These are phyloP conservation scores for Rasamsonia emersonii DNA, from an alignment of 2,329 filamentous ascomycete genomes.

Conservation along the genomic window DNA sequence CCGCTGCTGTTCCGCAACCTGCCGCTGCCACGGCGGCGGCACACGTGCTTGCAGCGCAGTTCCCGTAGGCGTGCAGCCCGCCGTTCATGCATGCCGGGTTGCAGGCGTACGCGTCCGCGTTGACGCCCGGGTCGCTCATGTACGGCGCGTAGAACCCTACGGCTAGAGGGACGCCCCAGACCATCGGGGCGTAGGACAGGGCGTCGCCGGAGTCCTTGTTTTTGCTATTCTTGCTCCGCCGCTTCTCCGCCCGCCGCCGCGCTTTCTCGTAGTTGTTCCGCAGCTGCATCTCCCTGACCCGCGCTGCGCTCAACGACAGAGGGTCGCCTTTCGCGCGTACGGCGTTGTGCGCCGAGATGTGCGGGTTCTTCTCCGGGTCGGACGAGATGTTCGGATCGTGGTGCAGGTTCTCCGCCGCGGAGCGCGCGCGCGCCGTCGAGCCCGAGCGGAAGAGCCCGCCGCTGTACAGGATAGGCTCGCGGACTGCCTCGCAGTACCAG, in stretches of 20 bases:
- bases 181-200: slow-evolving; percentile 24
- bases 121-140: slow-evolving; percentile 35
- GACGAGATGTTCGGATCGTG: slow-evolving; percentile 35
- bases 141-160: slow-evolving; percentile 42
- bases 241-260: slow-evolving; percentile 25
- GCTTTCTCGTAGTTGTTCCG: slow-evolving; percentile 47
- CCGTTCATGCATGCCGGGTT: slow-evolving; percentile 40
- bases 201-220: slow-evolving; percentile 20
- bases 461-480: slow-evolving; percentile 46
- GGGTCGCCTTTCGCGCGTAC: slow-evolving; percentile 32
- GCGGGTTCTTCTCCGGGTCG: slow-evolving; percentile 50
- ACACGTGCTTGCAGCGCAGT: slow-evolving; percentile 40
- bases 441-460: slow-evolving; percentile 31
- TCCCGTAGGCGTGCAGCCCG: slow-evolving; percentile 32
- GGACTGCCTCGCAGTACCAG: slow-evolving; percentile 73
- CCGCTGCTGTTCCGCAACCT: slow-evolving; percentile 21
- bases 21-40: slow-evolving; percentile 37
- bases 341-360: slow-evolving; percentile 67
- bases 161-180: slow-evolving; percentile 39
- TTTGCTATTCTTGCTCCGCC: slow-evolving; percentile 17
- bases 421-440: slow-evolving; percentile 44
- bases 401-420: slow-evolving; percentile 40
- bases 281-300: slow-evolving; percentile 32
- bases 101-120: slow-evolving; percentile 32
- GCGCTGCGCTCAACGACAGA: slow-evolving; percentile 15